Evolutionary conservation across 139 green algal species (phyloP).

Genomic region (Chlorella sp.): DNA sequence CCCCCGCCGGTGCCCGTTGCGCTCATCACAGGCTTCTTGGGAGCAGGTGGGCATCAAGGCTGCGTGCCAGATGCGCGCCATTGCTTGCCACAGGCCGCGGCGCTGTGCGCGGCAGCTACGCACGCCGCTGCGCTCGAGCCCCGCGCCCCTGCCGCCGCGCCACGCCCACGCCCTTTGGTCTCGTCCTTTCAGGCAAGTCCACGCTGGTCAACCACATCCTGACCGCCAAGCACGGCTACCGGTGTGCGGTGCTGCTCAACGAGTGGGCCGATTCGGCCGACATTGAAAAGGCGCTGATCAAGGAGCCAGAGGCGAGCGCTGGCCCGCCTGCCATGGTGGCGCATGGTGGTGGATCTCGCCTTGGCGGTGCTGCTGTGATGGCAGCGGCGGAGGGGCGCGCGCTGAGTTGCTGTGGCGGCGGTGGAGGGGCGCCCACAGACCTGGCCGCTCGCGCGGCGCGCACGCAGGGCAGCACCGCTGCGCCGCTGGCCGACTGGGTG

Average conservation of each 20-base stretch:
- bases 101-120: too few species aligned
- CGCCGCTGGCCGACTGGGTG: slow-evolving; percentile 82
- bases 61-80: too few species aligned
- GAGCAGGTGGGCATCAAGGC: too few species aligned
- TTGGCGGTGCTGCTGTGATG: too few species aligned
- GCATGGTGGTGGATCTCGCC: too few species aligned
- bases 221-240: slow-evolving; percentile 70
- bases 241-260: slow-evolving; percentile 90
- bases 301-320: slow-evolving; percentile 47
- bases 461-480: slow-evolving; percentile 17
- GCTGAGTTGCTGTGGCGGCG: too few species aligned
- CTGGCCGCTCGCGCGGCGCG: too few species aligned
- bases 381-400: too few species aligned
- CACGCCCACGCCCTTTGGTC: not conserved
- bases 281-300: slow-evolving; percentile 84
- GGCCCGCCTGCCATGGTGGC: not conserved
- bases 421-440: too few species aligned
- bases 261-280: slow-evolving; percentile 81
- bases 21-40: slow-evolving; percentile 63
- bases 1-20: slow-evolving; percentile 59
- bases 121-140: not conserved
- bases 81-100: too few species aligned
- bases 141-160: not conserved
- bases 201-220: slow-evolving; percentile 95
- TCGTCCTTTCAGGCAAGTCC: slow-evolving; percentile 71